These are phyloP conservation scores for Crithidia sp. DNA, from an alignment of 208 protist genomes.

Conservation along the genomic window DNA sequence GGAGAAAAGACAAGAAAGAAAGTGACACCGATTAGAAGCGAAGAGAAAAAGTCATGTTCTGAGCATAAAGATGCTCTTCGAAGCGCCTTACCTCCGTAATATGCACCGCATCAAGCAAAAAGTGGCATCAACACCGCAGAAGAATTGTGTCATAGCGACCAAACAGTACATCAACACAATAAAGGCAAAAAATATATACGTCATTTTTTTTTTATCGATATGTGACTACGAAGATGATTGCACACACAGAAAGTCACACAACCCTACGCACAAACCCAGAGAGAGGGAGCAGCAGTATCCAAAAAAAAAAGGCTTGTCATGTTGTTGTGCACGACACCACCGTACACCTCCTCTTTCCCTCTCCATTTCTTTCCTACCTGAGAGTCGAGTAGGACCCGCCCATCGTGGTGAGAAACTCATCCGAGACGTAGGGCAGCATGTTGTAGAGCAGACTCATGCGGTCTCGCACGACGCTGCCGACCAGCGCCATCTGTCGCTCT, in stretches of 20 bases:
- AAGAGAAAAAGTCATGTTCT: too few relatives aligned
- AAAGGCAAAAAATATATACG: background rate
- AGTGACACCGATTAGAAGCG: too few relatives aligned
- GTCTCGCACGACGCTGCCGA: slow-evolving; percentile 37
- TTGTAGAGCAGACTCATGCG: slow-evolving; percentile 65
- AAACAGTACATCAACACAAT: too few relatives aligned
- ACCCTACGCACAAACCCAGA: background rate
- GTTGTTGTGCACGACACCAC: background rate
- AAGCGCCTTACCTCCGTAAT: too few relatives aligned
- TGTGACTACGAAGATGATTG: too few relatives aligned
- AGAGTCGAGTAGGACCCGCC: slow-evolving; percentile 13
- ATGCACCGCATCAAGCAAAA: too few relatives aligned
- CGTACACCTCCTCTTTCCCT: too few relatives aligned
- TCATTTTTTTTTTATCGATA: background rate
- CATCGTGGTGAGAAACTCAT: slow-evolving; percentile 54
- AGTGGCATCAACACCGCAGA: too few relatives aligned
- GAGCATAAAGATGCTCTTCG: too few relatives aligned
- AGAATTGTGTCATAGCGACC: too few relatives aligned
- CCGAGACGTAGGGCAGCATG: slow-evolving; percentile 67
- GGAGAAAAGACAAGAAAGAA: too few relatives aligned
- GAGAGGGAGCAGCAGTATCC: background rate
- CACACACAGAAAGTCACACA: background rate
- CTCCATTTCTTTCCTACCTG: background rate
- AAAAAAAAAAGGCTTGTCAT: background rate
- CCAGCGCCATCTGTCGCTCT: slow-evolving; percentile 27